Conservation (phyloP, 805 yeast species). For the Candida mattraensis region DNA sequence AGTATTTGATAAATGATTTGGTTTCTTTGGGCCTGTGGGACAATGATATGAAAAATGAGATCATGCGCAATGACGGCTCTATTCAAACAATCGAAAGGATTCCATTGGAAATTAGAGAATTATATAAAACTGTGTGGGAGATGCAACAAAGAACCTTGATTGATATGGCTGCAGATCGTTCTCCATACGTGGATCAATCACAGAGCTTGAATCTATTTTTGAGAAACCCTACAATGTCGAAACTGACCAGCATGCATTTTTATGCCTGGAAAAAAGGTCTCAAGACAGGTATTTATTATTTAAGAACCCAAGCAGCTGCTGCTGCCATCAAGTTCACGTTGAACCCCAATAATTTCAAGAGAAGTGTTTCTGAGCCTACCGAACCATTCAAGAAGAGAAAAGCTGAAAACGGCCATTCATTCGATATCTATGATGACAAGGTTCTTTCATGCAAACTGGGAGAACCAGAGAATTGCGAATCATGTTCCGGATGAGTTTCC, state of each 20-base stretch:
- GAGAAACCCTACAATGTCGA: conserved; percentile 91
- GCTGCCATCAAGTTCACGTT: conserved; percentile 93
- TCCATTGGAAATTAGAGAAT: conserved; percentile 69
- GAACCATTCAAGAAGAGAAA: conserved; percentile 10
- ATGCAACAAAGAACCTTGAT: conserved; percentile 81
- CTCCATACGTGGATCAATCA: conserved; percentile 81
- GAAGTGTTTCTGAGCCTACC: conserved; percentile 17
- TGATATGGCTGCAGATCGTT: conserved; percentile 82
- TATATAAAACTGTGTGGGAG: conserved; percentile 98
- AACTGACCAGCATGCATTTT: conserved; percentile 96
- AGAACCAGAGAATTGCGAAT: conserved; percentile 37
- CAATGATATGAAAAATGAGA: conserved; percentile 71
- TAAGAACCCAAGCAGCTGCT: conserved; percentile 96
- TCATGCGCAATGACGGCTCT: conserved; percentile 80
- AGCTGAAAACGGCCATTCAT: conserved; percentile 4
- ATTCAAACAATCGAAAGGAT: conserved; percentile 72
- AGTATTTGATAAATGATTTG: conserved; percentile 78
- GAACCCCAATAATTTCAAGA: conserved; percentile 38
- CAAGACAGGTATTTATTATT: conserved; percentile 97
- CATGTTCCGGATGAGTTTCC: conserved; percentile 38
- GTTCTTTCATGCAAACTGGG: conserved; percentile 21
- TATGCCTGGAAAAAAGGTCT: conserved; percentile 98
- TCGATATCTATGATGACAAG: conserved; percentile 20
- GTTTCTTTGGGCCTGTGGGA: conserved; percentile 83
- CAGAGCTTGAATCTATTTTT: conserved; percentile 90